Base-by-base conservation (phyloP, 805 yeast genomes). In the Saturnispora kantuleensis region DNA sequence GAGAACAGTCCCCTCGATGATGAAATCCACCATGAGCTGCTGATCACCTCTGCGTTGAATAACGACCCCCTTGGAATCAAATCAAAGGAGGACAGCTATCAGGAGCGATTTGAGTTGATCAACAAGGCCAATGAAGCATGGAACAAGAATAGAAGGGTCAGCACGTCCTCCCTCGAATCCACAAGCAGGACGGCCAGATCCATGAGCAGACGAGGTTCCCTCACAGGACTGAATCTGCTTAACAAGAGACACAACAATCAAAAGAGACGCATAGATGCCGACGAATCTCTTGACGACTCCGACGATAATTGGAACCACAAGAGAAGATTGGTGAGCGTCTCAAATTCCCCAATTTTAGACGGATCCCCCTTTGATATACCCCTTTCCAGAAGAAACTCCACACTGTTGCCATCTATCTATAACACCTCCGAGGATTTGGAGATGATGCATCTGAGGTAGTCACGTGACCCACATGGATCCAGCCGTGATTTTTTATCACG, bases 111-210 rank as follows among this genome's bases (percentile, higher is more conserved):
- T 44, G 68, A 64, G 34, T 50, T 65, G 15, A 61, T 66, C 18
- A 60, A 57, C 41, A 57, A 52, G 42, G 66, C 66, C 5, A 66
- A 66, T 46, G 60, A 62, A 44, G 49, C 60, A 1, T 66, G 70
- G 70, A 66, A 55, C 38, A 54, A 58, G 31, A 53, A 53, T 38
- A 53, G 56, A 13, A 35, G 48, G 10, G 50, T 47, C 17, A 47
- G 52, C n/a, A 48, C 46, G 10, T 45, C 52, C 10, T 49, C 53
- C 5, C n/a, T 45, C 21, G 51, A 50, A 31, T 39, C 46, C 31
- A 31, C 40, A 8, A 21, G 26, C 26, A 37, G 21, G 37, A 45
- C 42, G 12, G 39, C 35, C 8, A 37, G 28, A 29, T 47, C 52
- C 1, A n/a, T 29, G 2, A 42, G 49, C 17, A 34, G 50, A n/a